phyloP scores from a whole-genome alignment of 345 rosid genomes.

The Lepidium didymum region DNA sequence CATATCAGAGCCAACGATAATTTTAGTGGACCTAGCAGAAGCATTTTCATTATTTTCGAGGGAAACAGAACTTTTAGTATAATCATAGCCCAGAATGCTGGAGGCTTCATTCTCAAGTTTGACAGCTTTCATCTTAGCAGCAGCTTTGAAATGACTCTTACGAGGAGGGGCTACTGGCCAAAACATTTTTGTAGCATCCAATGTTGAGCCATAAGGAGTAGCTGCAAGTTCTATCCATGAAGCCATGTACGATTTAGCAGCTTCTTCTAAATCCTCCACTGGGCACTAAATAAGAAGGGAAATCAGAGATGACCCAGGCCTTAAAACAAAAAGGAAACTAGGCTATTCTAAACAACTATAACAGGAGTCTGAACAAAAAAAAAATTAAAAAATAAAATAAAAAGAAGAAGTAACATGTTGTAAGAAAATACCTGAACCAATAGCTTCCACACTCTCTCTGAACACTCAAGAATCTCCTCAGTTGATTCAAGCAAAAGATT shows the following conservation, averaged over 20 bases:
- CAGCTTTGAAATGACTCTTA: slow-evolving; percentile 88
- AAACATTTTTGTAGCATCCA: slow-evolving; percentile 89
- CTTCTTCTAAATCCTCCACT: slow-evolving; percentile 78
- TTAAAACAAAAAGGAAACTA: background rate
- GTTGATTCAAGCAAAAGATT: slow-evolving; percentile 90
- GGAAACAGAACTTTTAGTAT: slow-evolving; percentile 40
- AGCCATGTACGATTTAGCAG: slow-evolving; percentile 64
- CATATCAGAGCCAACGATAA: slow-evolving; percentile 80
- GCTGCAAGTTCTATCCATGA: slow-evolving; percentile 88
- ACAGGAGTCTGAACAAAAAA: background rate
- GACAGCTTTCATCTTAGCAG: slow-evolving; percentile 95
- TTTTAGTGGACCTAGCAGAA: slow-evolving; percentile 48
- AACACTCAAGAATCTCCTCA: slow-evolving; percentile 76
- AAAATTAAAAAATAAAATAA: background rate
- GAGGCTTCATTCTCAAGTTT: slow-evolving; percentile 67
- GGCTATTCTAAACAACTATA: background rate
- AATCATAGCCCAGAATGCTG: slow-evolving; percentile 42
- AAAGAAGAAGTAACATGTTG: background rate
- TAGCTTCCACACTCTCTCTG: slow-evolving; percentile 97
- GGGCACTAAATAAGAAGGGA: slow-evolving; percentile 54
- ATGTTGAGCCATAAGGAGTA: slow-evolving; percentile 76
- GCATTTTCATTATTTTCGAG: slow-evolving; percentile 64
- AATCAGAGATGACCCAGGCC: slow-evolving; percentile 16
- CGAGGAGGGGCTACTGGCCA: slow-evolving; percentile 98
- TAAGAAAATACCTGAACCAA: slow-evolving; percentile 72